Evolutionary conservation across 2,329 filamentous ascomycete genomes (phyloP), one percentile per base, ranked within the genome.

Genomic region (Cladophialophora psammophila): DNA sequence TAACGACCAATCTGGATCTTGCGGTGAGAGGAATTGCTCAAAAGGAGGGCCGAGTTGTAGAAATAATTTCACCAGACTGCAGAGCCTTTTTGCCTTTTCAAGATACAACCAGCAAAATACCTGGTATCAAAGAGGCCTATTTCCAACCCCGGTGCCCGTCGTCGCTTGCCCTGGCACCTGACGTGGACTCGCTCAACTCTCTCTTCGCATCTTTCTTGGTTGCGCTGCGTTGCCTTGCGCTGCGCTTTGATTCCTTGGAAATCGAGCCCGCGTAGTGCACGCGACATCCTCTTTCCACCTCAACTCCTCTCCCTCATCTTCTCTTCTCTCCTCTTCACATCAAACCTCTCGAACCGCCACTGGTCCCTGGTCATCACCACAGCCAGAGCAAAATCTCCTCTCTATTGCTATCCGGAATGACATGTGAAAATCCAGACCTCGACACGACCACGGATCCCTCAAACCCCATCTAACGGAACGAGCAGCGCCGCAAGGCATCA

Each of bases 121-220:
- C 26, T 26, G 26, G 26, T 26, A 26, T 26, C 18, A 32, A 36
- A n/a, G 26, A 55, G 32, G 13, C 53, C 15, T 55, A 31, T 55
- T 55, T 9, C 32, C 31, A 55, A 31, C 18, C 20, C 20, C 3
- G 26, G 26, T 26, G 26, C 26, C 26, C 26, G 26, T 26, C 26
- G 26, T 20, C 34, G 15, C 34, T 20, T 10, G 34, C 6, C 53
- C 31, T 55, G 31, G 32, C 31, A 35, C 53, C 32, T 35, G 13
- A 55, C 31, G 34, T 5, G 26, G 31, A 26, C 81, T 75, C 50
- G 57, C 40, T 31, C 84, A 84, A 40, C 60, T 48, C 40, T 40
- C 34, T 45, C 26, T 34, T 45, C 32, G 15, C 10, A 34, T 20
- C 31, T 45, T 60, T 20, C 26, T 57, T 40, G 45, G 18, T 18